Evolutionary conservation across 108 stramenopile species (phyloP), one percentile per base, ranked within the genome.

Genomic region (Tribonema minus): DNA sequence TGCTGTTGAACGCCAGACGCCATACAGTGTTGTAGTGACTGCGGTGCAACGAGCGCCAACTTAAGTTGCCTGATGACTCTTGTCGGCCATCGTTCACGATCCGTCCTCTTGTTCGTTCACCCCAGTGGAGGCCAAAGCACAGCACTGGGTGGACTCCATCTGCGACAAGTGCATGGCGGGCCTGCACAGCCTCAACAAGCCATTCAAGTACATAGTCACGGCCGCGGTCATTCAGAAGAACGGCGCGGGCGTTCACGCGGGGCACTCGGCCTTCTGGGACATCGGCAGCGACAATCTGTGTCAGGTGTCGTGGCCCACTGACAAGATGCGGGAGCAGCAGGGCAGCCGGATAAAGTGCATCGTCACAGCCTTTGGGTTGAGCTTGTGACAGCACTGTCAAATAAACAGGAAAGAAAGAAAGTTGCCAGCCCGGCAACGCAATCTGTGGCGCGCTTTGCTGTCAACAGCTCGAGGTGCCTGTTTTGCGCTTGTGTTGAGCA

Each of bases 231-330:
- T 85, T 28, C 85, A 85, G 76, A 84, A 84, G 64, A 85, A 85
- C 27, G 85, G 85, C 7, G 85, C 85, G 23, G 85, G 85, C 15
- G 72, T 85, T 23, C 85, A 85, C 36, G 36, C 77, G 12, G 83
- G 77, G 12, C 85, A 85, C 77, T 84, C 78, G 35, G 82, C 82
- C 6, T 84, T 63, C 68, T 85, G 85, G 85, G 85, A 85, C 37
- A 78, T 70, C 31, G 71, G 67, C 58, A 85, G 73, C 30, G 85
- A 85, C 64, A 85, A 84, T 59, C 27, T 80, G 5, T 83, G 79
- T 33, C 37, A 79, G 68, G 77, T 79, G 61, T 67, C 77, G 37
- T 79, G 77, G 77, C 77, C 77, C n/a, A 79, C 77, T 23, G 77
- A 79, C 29, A 79, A 79, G 62, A 79, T 79, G 77, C 68, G 77